Base-by-base conservation (phyloP, 1,284 basidiomycete species). In the Tylopilus sp. region DNA sequence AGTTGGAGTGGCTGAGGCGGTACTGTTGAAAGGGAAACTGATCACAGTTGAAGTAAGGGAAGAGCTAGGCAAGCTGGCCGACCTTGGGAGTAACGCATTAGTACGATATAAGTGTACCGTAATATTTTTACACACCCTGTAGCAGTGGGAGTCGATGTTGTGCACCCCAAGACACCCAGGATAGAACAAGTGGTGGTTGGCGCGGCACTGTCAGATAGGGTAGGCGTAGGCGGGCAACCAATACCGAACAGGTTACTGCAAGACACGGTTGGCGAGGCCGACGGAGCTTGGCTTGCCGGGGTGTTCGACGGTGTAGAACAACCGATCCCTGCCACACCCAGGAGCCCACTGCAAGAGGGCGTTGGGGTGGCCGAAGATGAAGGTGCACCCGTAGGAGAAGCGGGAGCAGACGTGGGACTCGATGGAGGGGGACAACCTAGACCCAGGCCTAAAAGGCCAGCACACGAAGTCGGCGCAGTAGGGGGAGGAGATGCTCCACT, bases 41-140 rank as follows among this genome's bases (percentile, higher is more conserved):
- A 69, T 65, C 25, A 59, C 52, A 10, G 64, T 55, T 40, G 66
- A 61, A 12, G 53, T 43, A 9, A 48, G 48, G 4, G 36, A 16
- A 16, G 51, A 36, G 34, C 39, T 49, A 6, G 61, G 47, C 18
- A 8, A 23, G 19, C 7, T 26, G n/a, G 23, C 9, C 31, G 36
- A 21, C 26, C 49, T 60, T 43, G 43, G 9, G 21, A 38, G 8
- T 16, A 1, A 36, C 7, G 9, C 10, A 16, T 64, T 23, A 65
- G 49, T 30, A 15, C 10, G 9, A 11, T 9, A 21, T 4, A 41
- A n/a, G 31, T 29, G 16, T 12, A 34, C 23, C 10, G 4, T 2
- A 10, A 41, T 16, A 38, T 21, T 39, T 2, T 30, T 34, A 61
- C 62, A 21, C 19, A 64, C 59, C 8, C 5, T 35, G 51, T 30